Evolutionary conservation across 1,284 basidiomycete genomes (phyloP), one percentile per base, ranked within the genome.

Genomic region (Ustilago vetiveriae): DNA sequence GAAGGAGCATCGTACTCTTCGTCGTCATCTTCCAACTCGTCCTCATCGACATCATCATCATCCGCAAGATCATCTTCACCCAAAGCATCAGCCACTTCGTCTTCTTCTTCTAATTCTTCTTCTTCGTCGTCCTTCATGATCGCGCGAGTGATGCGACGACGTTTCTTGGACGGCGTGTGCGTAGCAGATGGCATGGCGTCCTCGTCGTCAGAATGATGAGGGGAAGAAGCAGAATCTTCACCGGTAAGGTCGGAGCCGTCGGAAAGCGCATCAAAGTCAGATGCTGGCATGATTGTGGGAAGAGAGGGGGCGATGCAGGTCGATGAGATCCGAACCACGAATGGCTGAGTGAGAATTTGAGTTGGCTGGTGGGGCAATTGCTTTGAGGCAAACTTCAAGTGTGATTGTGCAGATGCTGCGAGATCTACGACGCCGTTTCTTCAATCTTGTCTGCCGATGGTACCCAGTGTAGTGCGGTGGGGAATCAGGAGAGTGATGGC

Each of bases 21-120:
- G 33, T 76, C 74, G n/a, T 75, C 59, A 4, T 64, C 63, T 40
- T 70, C 69, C 2, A 58, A 82, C 17, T 71, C 83, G 16, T 84
- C 84, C 9, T 81, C 80, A 32, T 80, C 82, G 24, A 76, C 77
- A 4, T 78, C 63, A 1, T 72, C 74, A 4, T 70, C 76, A 1
- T 74, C 72, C 26, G 53, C 66, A 11, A 74, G 80, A 9, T 74
- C 69, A 26, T 29, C 27, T 29, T 46, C 70, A 10, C 45, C 70
- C 0, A 59, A 38, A 32, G 33, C 42, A 22, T 66, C 58, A 21
- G 52, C 63, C 1, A 58, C 47, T 37, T 62, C 51, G 14, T 70
- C 51, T 19, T 56, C 54, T 19, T 69, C 66, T 1, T 59, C 52
- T n/a, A n/a, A n/a, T n/a, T 64, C 55, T 11, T 60, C 57, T 24